A percentile compares a stretch with the other conserved stretches of the same genome.
Conservation (phyloP, 495 filamentous ascomycete genomes). For the Penicillium diatomitis region DNA sequence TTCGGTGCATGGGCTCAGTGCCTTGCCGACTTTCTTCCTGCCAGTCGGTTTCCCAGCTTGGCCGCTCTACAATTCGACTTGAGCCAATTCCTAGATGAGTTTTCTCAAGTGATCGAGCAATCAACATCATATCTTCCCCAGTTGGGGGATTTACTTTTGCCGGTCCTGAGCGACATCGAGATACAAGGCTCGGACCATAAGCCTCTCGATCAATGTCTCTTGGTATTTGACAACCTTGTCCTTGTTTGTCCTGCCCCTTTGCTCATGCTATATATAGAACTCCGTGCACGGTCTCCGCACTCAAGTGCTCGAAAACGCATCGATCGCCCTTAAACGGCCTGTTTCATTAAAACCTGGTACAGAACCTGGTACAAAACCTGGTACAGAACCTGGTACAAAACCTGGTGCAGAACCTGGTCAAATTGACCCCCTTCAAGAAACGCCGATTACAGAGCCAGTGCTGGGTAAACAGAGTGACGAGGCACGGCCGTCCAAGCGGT, state of each 20-base stretch:
- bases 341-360: background rate
- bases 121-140: constrained; percentile 7
- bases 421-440: constrained; percentile 3
- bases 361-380: background rate
- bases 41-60: constrained; percentile 8
- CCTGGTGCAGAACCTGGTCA: background rate
- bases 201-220: constrained; percentile 16
- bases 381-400: background rate
- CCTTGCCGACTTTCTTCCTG: constrained; percentile 19
- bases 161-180: constrained; percentile 17
- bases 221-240: constrained; percentile 13
- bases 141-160: constrained; percentile 15
- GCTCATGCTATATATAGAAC: constrained; percentile 17
- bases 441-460: background rate
- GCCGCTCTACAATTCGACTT: constrained; percentile 12
- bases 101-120: constrained; percentile 3
- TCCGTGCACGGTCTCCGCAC: constrained; percentile 12
- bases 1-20: constrained; percentile 21
- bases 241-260: background rate
- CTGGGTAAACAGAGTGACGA: constrained; percentile 3
- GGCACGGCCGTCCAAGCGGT: constrained; percentile 19
- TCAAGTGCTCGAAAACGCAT: background rate
- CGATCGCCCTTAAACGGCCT: background rate
- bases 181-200: constrained; percentile 5
- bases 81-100: constrained; percentile 17